phyloP scores from a whole-genome alignment of 768 basidiomycete species.

The Mycena latifolia region DNA sequence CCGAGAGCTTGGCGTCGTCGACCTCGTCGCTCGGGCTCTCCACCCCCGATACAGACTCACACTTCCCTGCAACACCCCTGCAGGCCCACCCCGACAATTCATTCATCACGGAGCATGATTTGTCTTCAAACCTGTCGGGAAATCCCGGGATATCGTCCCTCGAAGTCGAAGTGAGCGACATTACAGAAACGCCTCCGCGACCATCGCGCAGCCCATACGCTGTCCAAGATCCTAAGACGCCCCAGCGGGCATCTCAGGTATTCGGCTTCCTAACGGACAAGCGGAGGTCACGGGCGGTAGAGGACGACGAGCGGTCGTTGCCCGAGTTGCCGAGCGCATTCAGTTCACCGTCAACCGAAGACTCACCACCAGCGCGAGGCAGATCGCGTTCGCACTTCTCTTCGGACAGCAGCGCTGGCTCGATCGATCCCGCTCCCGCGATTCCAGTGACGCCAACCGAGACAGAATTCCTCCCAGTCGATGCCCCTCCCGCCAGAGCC shows the following conservation, averaged over 20 bases:
- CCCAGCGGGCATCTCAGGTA: slow-evolving; percentile 79
- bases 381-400: slow-evolving; percentile 43
- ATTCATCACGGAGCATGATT: slow-evolving; percentile 60
- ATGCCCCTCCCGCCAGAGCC: slow-evolving; percentile 9
- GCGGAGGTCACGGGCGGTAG: slow-evolving; percentile 46
- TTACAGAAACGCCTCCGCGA: slow-evolving; percentile 52
- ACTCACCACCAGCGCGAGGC: slow-evolving; percentile 31
- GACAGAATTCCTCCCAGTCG: slow-evolving; percentile 9
- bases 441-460: slow-evolving; percentile 38
- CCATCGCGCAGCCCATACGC: slow-evolving; percentile 46
- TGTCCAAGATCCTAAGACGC: slow-evolving; percentile 58
- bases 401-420: slow-evolving; percentile 42
- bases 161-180: slow-evolving; percentile 78
- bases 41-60: slow-evolving; percentile 64
- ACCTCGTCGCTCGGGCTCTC: slow-evolving; percentile 62
- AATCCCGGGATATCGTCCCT: slow-evolving; percentile 76
- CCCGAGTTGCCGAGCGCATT: slow-evolving; percentile 55
- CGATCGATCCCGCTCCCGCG: slow-evolving; percentile 23
- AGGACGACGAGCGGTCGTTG: slow-evolving; percentile 52
- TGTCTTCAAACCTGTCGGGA: slow-evolving; percentile 49
- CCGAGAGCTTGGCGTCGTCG: slow-evolving; percentile 55
- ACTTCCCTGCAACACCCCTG: slow-evolving; percentile 50
- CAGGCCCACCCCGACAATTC: slow-evolving; percentile 51
- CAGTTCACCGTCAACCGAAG: slow-evolving; percentile 54
- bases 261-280: slow-evolving; percentile 77